Conservation (phyloP, 345 rosid species). For the Streptanthus diversifolius region DNA sequence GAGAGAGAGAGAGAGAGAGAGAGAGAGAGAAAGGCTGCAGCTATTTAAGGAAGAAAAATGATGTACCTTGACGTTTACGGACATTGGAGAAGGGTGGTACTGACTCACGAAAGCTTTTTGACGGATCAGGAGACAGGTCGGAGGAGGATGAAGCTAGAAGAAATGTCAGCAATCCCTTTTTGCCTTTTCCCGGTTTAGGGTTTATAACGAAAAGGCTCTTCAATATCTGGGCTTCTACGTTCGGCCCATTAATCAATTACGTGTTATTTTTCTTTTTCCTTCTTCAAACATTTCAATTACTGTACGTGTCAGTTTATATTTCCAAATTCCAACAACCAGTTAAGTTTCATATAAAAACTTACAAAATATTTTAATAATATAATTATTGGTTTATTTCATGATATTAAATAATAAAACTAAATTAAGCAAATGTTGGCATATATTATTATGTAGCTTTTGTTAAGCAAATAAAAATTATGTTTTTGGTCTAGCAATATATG, state of each 20-base stretch:
- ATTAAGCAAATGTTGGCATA: background rate
- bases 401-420: background rate
- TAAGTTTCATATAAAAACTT: no score
- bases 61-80: conserved; percentile 33
- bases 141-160: background rate
- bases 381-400: background rate
- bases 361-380: background rate
- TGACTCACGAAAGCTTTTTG: conserved; percentile 8
- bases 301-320: no score
- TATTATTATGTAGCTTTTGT: background rate
- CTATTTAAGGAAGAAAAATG: background rate
- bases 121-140: conserved; percentile 5
- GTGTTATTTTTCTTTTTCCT: background rate
- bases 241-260: conserved; percentile 3
- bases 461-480: background rate
- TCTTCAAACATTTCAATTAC: background rate
- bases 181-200: conserved; percentile 20
- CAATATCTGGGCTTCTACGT: conserved; percentile 1
- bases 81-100: conserved; percentile 18
- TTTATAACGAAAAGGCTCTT: conserved; percentile 16
- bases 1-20: background rate
- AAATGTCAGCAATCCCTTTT: background rate
- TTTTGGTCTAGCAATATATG: no score
- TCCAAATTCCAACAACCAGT: no score
- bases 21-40: background rate